These are phyloP conservation scores for Basidiobolus meristosporus DNA, from an alignment of 371 early-diverging fungal genomes.

Conservation along the genomic window DNA sequence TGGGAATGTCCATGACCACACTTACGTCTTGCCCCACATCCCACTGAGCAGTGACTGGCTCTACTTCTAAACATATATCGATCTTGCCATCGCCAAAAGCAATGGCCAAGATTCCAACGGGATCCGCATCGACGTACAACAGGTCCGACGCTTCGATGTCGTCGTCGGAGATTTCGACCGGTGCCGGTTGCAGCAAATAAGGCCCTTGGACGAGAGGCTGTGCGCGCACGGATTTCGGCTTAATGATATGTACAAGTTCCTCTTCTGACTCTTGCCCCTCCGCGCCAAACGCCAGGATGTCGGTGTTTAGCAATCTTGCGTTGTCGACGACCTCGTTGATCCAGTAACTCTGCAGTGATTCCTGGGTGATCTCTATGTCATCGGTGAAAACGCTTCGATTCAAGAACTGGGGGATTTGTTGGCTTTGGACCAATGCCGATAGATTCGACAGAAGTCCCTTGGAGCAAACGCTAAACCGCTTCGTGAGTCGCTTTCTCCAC, in stretches of 20 bases:
- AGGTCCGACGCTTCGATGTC: conserved; percentile 15
- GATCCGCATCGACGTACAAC: conserved; percentile 10
- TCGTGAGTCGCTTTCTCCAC: not conserved
- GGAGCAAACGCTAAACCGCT: not conserved
- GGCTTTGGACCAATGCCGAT: not conserved
- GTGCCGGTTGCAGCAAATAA: conserved; percentile 14
- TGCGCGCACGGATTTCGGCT: conserved; percentile 4
- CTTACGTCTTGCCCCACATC: not conserved
- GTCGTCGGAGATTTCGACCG: conserved; percentile 11
- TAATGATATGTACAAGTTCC: conserved; percentile 6
- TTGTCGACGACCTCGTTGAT: conserved; percentile 10
- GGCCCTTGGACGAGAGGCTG: conserved; percentile 13
- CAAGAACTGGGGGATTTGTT: not conserved
- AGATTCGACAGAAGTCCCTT: not conserved
- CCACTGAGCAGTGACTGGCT: conserved; percentile 10
- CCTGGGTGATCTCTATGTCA: not conserved
- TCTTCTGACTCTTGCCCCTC: conserved; percentile 1
- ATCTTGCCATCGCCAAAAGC: conserved; percentile 15
- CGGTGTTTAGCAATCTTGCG: conserved; percentile 4
- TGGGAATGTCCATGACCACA: not conserved
- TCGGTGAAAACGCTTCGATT: not conserved
- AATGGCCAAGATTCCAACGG: conserved; percentile 11
- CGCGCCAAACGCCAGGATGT: not conserved
- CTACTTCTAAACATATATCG: conserved; percentile 13
- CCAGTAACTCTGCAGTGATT: conserved; percentile 4